Percentiles rank a stretch among this genome's conserved stretches.
Conservation (phyloP, 2,329 filamentous ascomycete genomes). For the Pseudopithomyces chartarum region DNA sequence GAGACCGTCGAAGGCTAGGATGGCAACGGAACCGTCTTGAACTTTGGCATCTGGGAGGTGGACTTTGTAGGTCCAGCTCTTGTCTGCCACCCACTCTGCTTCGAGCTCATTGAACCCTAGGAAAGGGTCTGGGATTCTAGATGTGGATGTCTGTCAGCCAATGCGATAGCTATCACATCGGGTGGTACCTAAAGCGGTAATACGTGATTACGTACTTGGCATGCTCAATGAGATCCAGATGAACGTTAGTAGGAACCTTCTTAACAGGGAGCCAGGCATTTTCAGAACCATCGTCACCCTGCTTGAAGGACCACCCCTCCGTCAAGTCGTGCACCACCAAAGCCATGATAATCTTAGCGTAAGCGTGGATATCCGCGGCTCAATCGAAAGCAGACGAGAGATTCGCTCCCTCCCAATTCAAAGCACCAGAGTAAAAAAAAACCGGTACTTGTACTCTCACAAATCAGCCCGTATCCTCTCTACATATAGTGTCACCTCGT, state of each 20-base stretch:
- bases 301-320: slow-evolving; percentile 53
- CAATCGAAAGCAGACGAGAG: background rate
- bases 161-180: slow-evolving; percentile 18
- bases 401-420: background rate
- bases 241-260: slow-evolving; percentile 54
- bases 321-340: slow-evolving; percentile 39
- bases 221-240: slow-evolving; percentile 54
- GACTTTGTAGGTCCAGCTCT: slow-evolving; percentile 54
- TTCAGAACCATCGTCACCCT: slow-evolving; percentile 47
- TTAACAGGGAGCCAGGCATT: slow-evolving; percentile 52
- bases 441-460: background rate
- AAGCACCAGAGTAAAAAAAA: background rate
- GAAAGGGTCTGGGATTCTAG: slow-evolving; percentile 56
- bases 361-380: slow-evolving; percentile 4
- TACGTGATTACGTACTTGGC: slow-evolving; percentile 46
- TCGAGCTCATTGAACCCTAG: slow-evolving; percentile 56
- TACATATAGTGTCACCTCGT: slow-evolving; percentile 32
- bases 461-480: slow-evolving; percentile 14
- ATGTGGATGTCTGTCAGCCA: slow-evolving; percentile 16
- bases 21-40: slow-evolving; percentile 41
- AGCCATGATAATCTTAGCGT: slow-evolving; percentile 25
- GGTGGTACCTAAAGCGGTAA: slow-evolving; percentile 11
- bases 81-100: slow-evolving; percentile 56
- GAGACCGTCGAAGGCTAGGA: slow-evolving; percentile 66
- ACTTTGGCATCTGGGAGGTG: slow-evolving; percentile 42